A percentile compares a stretch with the other conserved stretches of the same genome.
Evolutionary conservation across 768 basidiomycete species (phyloP).

Genomic region (Pholiota conissans): DNA sequence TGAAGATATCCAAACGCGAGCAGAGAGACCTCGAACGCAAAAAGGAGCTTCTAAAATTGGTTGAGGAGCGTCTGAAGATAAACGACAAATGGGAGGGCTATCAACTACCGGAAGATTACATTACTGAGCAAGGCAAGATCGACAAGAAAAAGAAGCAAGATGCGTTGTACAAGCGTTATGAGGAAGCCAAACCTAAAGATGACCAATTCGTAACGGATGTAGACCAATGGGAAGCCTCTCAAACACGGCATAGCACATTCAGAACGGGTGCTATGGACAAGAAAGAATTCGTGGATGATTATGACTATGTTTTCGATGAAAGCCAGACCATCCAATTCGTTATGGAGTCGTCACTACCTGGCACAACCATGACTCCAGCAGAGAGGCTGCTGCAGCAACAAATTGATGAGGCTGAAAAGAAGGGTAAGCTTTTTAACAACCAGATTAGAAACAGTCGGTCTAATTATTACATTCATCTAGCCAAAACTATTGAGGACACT

Average conservation of each 20-base stretch:
- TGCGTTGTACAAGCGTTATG: slow-evolving; percentile 91
- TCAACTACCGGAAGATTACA: slow-evolving; percentile 94
- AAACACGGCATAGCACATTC: slow-evolving; percentile 87
- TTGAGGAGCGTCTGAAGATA: slow-evolving; percentile 92
- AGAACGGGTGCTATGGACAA: slow-evolving; percentile 93
- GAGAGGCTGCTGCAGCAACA: slow-evolving; percentile 84
- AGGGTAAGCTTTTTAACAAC: slow-evolving; percentile 53
- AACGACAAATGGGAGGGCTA: slow-evolving; percentile 97
- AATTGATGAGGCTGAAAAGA: slow-evolving; percentile 88
- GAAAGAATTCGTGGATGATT: slow-evolving; percentile 75
- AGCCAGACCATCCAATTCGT: slow-evolving; percentile 96
- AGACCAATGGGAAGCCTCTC: slow-evolving; percentile 96
- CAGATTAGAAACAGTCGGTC: no score
- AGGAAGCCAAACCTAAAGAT: slow-evolving; percentile 88
- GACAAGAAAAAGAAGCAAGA: slow-evolving; percentile 95
- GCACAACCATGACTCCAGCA: slow-evolving; percentile 74
- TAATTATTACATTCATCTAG: no score
- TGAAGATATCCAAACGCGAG: slow-evolving; percentile 88
- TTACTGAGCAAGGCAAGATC: slow-evolving; percentile 98
- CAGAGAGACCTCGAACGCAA: slow-evolving; percentile 81
- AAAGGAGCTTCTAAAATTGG: slow-evolving; percentile 87
- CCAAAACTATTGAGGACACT: slow-evolving; percentile 88
- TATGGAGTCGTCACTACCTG: slow-evolving; percentile 75
- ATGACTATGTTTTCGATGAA: slow-evolving; percentile 98
- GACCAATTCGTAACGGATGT: slow-evolving; percentile 96